Percentiles rank a stretch among this genome's conserved stretches.
Evolutionary conservation across 202 grass and related monocot species (phyloP).

Genomic region (Sporobolus alterniflorus): DNA sequence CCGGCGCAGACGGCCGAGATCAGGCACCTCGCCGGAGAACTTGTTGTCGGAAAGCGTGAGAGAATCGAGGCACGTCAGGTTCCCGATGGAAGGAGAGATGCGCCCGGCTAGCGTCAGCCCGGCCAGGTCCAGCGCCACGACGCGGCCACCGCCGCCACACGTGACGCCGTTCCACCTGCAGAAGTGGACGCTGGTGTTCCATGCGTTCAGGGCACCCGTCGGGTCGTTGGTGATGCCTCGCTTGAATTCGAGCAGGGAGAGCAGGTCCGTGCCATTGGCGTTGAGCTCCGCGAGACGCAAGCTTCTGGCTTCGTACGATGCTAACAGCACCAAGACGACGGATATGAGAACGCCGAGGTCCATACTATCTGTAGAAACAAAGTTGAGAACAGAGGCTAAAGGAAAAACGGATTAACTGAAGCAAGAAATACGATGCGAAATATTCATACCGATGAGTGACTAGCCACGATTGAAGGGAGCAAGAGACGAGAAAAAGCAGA

Average conservation of each 20-base stretch:
- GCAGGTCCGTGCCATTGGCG: not conserved
- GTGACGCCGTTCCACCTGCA: slow-evolving; percentile 38
- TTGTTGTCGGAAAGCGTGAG: slow-evolving; percentile 23
- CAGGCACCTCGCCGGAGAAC: slow-evolving; percentile 1
- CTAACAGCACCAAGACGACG: not conserved
- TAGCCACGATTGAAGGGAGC: too few species aligned
- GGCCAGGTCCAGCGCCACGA: slow-evolving; percentile 14
- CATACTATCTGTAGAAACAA: not conserved
- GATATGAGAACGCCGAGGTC: not conserved
- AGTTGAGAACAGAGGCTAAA: not conserved
- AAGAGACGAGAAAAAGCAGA: not conserved
- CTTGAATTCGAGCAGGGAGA: slow-evolving; percentile 37
- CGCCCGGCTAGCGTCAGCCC: slow-evolving; percentile 5
- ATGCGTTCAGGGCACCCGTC: slow-evolving; percentile 18
- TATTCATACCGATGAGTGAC: not conserved
- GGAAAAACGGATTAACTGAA: not conserved
- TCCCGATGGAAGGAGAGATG: slow-evolving; percentile 32
- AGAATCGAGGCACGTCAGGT: slow-evolving; percentile 15
- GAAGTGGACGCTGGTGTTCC: slow-evolving; percentile 17
- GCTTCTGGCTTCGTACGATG: slow-evolving; percentile 19
- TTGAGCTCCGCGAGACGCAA: not conserved
- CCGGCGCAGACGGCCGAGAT: not conserved
- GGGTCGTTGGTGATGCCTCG: not conserved
- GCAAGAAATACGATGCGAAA: not conserved
- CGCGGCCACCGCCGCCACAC: not conserved